A percentile compares a stretch with the other conserved stretches of the same genome.
phyloP scores from a whole-genome alignment of 2,329 filamentous ascomycete genomes.

The Zarea fungicola region DNA sequence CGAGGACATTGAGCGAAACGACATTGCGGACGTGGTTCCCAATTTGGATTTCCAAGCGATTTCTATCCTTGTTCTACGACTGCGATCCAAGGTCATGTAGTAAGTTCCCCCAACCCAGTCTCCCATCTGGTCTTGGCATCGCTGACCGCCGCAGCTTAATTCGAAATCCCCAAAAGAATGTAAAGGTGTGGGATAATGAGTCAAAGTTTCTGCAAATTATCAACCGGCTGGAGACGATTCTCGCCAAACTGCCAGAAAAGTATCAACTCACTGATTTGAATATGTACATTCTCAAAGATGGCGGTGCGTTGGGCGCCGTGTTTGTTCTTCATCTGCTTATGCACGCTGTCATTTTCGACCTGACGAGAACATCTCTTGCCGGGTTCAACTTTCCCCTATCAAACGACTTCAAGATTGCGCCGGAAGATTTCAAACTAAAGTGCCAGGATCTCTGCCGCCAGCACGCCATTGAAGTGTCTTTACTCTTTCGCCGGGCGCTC shows the following conservation, averaged over 20 bases:
- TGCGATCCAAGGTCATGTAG: slow-evolving; percentile 19
- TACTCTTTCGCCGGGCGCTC: slow-evolving; percentile 18
- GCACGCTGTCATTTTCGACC: slow-evolving; percentile 21
- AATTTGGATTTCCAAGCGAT: slow-evolving; percentile 17
- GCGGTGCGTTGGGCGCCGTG: slow-evolving; percentile 18
- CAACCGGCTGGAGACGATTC: slow-evolving; percentile 17
- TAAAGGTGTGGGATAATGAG: slow-evolving; percentile 11
- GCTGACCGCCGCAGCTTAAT: slow-evolving; percentile 16
- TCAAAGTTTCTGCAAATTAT: slow-evolving; percentile 16
- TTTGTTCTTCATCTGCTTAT: slow-evolving; percentile 22
- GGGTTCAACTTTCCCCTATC: slow-evolving; percentile 23
- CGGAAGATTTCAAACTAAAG: slow-evolving; percentile 16
- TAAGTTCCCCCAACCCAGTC: slow-evolving; percentile 9
- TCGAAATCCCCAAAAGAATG: slow-evolving; percentile 13
- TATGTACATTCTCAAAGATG: slow-evolving; percentile 18
- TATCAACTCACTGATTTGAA: slow-evolving; percentile 20
- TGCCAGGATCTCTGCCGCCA: slow-evolving; percentile 19
- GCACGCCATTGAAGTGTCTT: slow-evolving; percentile 20
- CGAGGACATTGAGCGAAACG: slow-evolving; percentile 13
- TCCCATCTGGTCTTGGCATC: not conserved
- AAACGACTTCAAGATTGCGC: slow-evolving; percentile 18
- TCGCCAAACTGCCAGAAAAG: slow-evolving; percentile 18
- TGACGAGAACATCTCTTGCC: slow-evolving; percentile 21
- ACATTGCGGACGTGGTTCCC: slow-evolving; percentile 8
- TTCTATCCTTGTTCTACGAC: slow-evolving; percentile 16